Conservation (phyloP, 352 stramenopile genomes). For the Thraustochytrium striatum region DNA sequence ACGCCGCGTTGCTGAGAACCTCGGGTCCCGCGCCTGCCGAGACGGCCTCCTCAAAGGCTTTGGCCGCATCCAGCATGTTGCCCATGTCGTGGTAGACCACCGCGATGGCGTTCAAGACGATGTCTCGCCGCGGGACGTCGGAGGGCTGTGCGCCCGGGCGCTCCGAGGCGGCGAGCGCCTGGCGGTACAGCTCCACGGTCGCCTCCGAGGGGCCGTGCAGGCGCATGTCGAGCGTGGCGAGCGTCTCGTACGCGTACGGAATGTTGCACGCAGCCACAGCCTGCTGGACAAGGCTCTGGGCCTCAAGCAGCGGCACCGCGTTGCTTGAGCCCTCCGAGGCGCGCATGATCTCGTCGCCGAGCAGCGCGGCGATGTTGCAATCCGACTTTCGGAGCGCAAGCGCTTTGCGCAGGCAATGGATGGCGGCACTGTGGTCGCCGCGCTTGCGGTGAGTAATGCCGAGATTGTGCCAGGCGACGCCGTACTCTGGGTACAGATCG, state of each 20-base stretch:
- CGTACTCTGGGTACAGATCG: not conserved
- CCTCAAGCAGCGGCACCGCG: not conserved
- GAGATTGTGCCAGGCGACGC: not conserved
- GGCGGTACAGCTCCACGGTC: not conserved
- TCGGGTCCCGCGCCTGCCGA: not conserved
- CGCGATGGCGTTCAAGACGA: conserved; percentile 11
- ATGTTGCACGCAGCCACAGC: not conserved
- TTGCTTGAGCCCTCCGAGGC: not conserved
- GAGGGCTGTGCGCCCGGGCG: not conserved
- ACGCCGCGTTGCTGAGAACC: conserved; percentile 11
- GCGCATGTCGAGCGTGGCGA: not conserved
- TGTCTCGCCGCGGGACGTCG: not conserved
- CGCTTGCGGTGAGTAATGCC: not conserved
- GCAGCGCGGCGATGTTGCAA: not conserved
- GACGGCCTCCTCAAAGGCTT: not conserved
- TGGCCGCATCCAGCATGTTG: not conserved
- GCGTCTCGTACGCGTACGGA: not conserved
- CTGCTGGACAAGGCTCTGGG: not conserved
- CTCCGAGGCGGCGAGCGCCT: not conserved
- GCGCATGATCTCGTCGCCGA: not conserved
- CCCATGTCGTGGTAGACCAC: not conserved
- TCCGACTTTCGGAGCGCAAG: not conserved
- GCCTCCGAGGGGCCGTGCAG: not conserved
- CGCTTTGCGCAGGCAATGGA: not conserved
- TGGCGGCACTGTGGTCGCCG: not conserved